Percentiles rank a stretch among this genome's conserved stretches.
These are phyloP conservation scores for Cupressus sempervirens DNA, from an alignment of 75 land plant species.

Conservation along the genomic window DNA sequence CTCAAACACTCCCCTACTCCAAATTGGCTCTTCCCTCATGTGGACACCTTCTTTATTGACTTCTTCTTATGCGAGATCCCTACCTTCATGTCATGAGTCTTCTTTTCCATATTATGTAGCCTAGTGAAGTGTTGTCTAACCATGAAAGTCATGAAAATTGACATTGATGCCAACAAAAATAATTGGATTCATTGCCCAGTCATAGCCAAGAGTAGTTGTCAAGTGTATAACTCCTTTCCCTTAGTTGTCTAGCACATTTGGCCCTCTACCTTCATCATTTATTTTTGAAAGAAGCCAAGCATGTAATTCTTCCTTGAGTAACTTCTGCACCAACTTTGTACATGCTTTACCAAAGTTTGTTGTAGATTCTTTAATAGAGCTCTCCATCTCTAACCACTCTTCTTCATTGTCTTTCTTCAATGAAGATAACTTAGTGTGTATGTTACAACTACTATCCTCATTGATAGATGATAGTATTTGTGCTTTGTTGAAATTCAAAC, in stretches of 20 bases:
- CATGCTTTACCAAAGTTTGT: constrained; percentile 6
- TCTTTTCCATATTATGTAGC: constrained; percentile 85
- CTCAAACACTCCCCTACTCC: too few species aligned
- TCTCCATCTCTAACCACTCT: constrained; percentile 36
- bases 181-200: constrained; percentile 73
- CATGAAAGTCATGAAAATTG: constrained; percentile 69
- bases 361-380: not conserved
- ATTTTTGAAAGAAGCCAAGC: constrained; percentile 61
- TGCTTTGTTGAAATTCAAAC: constrained; percentile 14
- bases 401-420: constrained; percentile 12
- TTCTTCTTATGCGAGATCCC: too few species aligned
- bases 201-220: constrained; percentile 92
- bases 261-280: constrained; percentile 58
- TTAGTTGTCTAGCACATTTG: constrained; percentile 47
- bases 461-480: constrained; percentile 18
- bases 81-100: constrained; percentile 59
- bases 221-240: constrained; percentile 80
- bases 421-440: constrained; percentile 14
- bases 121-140: constrained; percentile 91
- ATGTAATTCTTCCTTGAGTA: constrained; percentile 49
- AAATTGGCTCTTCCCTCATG: too few species aligned
- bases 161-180: constrained; percentile 66
- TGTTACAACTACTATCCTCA: constrained; percentile 28
- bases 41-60: too few species aligned
- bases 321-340: constrained; percentile 40